Evolutionary conservation across 768 basidiomycete species (phyloP).

Genomic region (Mycena metata): DNA sequence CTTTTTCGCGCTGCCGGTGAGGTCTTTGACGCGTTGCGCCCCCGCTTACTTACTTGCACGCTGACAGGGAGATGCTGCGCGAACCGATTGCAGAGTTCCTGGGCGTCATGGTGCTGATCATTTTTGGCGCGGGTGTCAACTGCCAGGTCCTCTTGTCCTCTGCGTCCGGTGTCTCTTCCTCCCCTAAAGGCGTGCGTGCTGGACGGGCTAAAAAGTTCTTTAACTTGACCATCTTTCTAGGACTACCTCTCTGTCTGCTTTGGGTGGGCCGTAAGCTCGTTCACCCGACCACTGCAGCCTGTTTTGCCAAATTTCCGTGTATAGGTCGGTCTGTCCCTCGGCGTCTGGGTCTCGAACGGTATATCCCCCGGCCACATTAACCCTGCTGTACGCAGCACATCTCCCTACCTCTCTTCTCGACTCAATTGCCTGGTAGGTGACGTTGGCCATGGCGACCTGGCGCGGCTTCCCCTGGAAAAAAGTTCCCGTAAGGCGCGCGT

Average conservation of each 20-base stretch:
- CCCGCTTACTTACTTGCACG: no score
- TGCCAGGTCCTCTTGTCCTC: slow-evolving; percentile 56
- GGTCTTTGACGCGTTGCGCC: no score
- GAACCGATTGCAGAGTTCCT: slow-evolving; percentile 62
- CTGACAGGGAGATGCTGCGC: slow-evolving; percentile 30
- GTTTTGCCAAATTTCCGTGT: slow-evolving; percentile 24
- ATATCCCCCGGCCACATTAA: slow-evolving; percentile 52
- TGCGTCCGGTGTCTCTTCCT: slow-evolving; percentile 47
- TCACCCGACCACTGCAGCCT: not conserved
- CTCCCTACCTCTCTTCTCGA: not conserved
- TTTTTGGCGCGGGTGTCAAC: slow-evolving; percentile 55
- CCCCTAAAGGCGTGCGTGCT: slow-evolving; percentile 55
- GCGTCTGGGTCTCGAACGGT: slow-evolving; percentile 55
- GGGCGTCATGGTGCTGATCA: slow-evolving; percentile 56
- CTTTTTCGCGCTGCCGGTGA: no score
- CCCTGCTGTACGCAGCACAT: slow-evolving; percentile 32
- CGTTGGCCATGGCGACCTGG: slow-evolving; percentile 64
- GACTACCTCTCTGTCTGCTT: slow-evolving; percentile 49
- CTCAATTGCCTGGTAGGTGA: slow-evolving; percentile 51
- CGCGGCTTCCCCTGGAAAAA: slow-evolving; percentile 72
- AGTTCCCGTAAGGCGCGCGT: slow-evolving; percentile 53
- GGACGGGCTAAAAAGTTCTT: not conserved
- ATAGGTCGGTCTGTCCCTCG: not conserved
- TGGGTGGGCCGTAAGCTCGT: slow-evolving; percentile 46
- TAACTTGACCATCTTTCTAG: slow-evolving; percentile 31